Evolutionary conservation across 345 rosid species (phyloP).

Genomic region (Garcia nutans): DNA sequence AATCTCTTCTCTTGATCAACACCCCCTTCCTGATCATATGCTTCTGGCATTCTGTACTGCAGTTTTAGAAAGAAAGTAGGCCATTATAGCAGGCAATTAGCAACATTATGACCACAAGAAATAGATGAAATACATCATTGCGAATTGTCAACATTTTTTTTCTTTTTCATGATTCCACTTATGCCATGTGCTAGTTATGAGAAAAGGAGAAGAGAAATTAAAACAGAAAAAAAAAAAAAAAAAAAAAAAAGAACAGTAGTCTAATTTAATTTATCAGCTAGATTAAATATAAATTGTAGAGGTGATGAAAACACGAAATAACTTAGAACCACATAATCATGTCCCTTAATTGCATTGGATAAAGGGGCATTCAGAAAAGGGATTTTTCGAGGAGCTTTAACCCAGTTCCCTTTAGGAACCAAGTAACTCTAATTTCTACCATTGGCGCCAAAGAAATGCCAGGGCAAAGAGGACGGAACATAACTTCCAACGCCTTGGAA

Average conservation of each 20-base stretch:
- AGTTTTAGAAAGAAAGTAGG: constrained; percentile 21
- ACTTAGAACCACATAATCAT: neutral
- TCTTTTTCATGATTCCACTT: too few relatives aligned
- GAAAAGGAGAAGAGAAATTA: neutral
- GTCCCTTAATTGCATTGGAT: too few relatives aligned
- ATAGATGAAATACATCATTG: neutral
- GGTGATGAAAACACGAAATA: neutral
- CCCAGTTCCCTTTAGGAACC: too few relatives aligned
- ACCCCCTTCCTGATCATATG: constrained; percentile 84
- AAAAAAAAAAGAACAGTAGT: neutral
- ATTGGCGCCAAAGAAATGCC: too few relatives aligned
- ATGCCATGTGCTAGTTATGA: neutral
- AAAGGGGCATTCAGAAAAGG: too few relatives aligned
- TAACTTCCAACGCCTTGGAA: too few relatives aligned
- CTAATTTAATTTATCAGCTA: neutral
- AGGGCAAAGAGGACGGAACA: too few relatives aligned
- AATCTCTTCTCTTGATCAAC: constrained; percentile 95
- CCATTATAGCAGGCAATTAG: constrained; percentile 8
- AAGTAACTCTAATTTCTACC: too few relatives aligned
- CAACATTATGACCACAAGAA: constrained; percentile 3
- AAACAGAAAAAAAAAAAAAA: neutral
- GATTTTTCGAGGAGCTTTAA: too few relatives aligned
- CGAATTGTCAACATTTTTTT: neutral
- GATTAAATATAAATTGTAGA: neutral
- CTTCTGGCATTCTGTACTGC: constrained; percentile 95